These are phyloP conservation scores for Sugiyamaella grinbergsii DNA, from an alignment of 1,139 yeast genomes.

Conservation along the genomic window DNA sequence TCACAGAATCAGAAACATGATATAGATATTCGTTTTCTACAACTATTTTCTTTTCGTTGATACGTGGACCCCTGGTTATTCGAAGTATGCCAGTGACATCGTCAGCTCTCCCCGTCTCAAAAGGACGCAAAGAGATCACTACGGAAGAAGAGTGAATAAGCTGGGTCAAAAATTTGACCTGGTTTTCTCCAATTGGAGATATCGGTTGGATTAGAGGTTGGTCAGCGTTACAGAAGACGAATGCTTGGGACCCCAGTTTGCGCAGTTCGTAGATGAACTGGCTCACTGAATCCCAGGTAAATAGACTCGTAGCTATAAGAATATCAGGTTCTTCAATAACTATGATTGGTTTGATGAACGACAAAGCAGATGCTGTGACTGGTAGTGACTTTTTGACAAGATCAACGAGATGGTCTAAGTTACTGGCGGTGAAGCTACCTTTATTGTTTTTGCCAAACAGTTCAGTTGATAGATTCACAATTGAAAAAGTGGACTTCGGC, in stretches of 20 bases:
- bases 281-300: slow-evolving; percentile 18
- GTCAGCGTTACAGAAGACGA: slow-evolving; percentile 44
- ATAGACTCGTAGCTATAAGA: slow-evolving; percentile 35
- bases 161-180: slow-evolving; percentile 52
- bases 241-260: slow-evolving; percentile 13
- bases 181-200: slow-evolving; percentile 39
- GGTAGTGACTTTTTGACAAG: slow-evolving; percentile 3
- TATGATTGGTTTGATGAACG: slow-evolving; percentile 18
- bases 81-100: slow-evolving; percentile 77
- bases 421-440: slow-evolving; percentile 18
- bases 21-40: slow-evolving; percentile 67
- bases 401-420: slow-evolving; percentile 15
- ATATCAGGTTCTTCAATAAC: slow-evolving; percentile 45
- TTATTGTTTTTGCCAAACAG: slow-evolving; percentile 33
- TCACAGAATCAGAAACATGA: slow-evolving; percentile 51
- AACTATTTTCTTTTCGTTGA: slow-evolving; percentile 38
- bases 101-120: slow-evolving; percentile 78
- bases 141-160: slow-evolving; percentile 54
- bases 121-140: slow-evolving; percentile 59
- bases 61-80: slow-evolving; percentile 54
- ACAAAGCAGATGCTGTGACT: neutral
- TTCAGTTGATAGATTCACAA: slow-evolving; percentile 41
- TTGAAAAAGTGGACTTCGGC: slow-evolving; percentile 18
- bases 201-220: slow-evolving; percentile 47
- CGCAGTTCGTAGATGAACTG: slow-evolving; percentile 15